Base-by-base conservation (phyloP, 768 basidiomycete species). In the Tephrocybe sp. region DNA sequence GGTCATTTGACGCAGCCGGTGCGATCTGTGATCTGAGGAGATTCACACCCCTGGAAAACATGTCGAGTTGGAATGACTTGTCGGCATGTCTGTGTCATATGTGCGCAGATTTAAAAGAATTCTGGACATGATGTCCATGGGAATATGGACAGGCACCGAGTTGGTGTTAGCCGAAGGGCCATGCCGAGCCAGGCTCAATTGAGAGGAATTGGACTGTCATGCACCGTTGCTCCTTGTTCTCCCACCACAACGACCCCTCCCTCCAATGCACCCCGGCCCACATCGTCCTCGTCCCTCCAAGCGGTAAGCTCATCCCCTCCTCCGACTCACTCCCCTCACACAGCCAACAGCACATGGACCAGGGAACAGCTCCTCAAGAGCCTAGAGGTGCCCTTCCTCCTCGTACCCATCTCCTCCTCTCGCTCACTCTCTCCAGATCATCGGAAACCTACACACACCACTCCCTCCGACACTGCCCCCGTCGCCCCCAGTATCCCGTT, bases 401-500 rank as follows among this genome's bases (percentile, higher is more conserved):
- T 47, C 21, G n/a, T n/a, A n/a, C 27, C 31, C 40, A 33, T 44
- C 27, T 3, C 11, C 23, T 53, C 53, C 27, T 45, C n/a, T 7
- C 33, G 15, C 33, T 34, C 5, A 34, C 36, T 53, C 50, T 60
- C 49, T 49, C 41, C 47, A 77, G 76, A 64, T 76, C 55, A 69
- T 75, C 50, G 72, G 74, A 40, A 63, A 65, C 46, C 67, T 79
- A 21, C 57, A 63, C 41, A 56, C 67, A 27, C 71, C 74, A 47
- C 61, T 77, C 9, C 76, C 78, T 27, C 69, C 74, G 45, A 69
- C 68, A 34, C 66, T 79, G 40, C 78, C 77, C 6, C 76, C 75
- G 21, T 79, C 78, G 15, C 79, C 78, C 31, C 77, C 78, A 8
- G 68, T 70, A 38, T 79, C 79, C 48, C 74, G 76, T 56, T 66